Conservation (phyloP, 768 basidiomycete species). For the Russula sp. region DNA sequence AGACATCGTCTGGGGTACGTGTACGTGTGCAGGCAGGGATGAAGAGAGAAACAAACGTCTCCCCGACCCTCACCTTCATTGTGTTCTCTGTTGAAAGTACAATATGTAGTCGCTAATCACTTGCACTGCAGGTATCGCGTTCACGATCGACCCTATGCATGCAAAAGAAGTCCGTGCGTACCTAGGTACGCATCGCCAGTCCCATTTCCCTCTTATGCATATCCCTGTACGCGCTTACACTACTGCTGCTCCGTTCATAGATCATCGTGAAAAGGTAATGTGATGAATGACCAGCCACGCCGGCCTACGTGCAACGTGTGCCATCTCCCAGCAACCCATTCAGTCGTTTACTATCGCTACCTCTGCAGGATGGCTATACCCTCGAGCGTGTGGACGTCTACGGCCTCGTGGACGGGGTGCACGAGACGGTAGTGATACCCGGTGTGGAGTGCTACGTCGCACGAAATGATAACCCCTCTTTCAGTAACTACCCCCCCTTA, state of each 20-base stretch:
- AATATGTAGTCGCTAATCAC: neutral
- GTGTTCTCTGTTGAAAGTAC: neutral
- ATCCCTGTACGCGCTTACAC: no score
- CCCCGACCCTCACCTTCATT: neutral
- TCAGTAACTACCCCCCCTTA: no score
- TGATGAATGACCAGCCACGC: neutral
- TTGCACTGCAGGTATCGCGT: slow-evolving; percentile 58
- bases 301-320: neutral
- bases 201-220: no score
- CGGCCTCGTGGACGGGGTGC: slow-evolving; percentile 40
- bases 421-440: slow-evolving; percentile 48
- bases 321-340: neutral
- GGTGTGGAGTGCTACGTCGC: slow-evolving; percentile 84
- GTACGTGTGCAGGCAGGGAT: no score
- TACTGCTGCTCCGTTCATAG: no score
- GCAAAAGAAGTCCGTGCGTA: slow-evolving; percentile 75
- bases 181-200: slow-evolving; percentile 44
- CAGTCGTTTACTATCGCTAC: neutral
- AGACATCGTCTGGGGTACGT: slow-evolving; percentile 78
- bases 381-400: slow-evolving; percentile 72
- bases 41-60: no score
- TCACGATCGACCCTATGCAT: slow-evolving; percentile 75
- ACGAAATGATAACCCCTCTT: slow-evolving; percentile 78
- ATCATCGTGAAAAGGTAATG: slow-evolving; percentile 76
- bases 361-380: slow-evolving; percentile 78